Base-by-base conservation (phyloP, 306 rosid species). In the Leucaena leucocephala region DNA sequence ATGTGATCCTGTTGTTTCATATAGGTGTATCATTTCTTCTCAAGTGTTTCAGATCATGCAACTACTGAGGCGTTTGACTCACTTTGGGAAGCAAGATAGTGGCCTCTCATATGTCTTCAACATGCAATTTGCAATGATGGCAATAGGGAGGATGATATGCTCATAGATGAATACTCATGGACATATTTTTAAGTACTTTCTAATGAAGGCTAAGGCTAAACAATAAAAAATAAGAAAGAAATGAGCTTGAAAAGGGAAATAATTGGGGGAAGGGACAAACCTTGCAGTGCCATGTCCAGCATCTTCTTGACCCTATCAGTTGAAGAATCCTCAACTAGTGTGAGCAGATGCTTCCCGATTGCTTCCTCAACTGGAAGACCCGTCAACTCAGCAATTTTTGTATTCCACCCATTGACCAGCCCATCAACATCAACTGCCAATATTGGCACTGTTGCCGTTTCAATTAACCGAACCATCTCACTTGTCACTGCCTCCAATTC, bases 391-490 rank as follows among this genome's bases (percentile, higher is more conserved):
- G 89, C 54, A 69, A 90, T 88, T 79, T 88, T 90, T 66, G 89
- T 80, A 70, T 90, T 90, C 95, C 95, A 90, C 68, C 95, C 95
- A 70, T 90, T 88, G 76, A 90, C 82, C 55, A 75, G 64, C 54
- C 91, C 95, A 63, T 85, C 89, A 68, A 85, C 75, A 67, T 85
- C 95, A 63, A 90, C 88, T 0, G 95, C 95, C 82, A 90, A 81
- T 68, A 90, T 88, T 14, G 95, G 95, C 59, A 86, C 95, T 8
- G 91, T 83, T 22, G 95, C 95, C 34, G 92, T 90, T 75, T 90
- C 95, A 67, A 90, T 90, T 49, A 90, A 78, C 17, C 95, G 82
- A 67, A 90, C 92, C 91, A 90, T 90, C 91, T 90, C 92, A 80
- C 88, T 81, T 42, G 94, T 90, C 85, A 88, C 92, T 43, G 91